Evolutionary conservation across 1,284 basidiomycete species (phyloP).

Genomic region (Taiwanofungus camphoratus): DNA sequence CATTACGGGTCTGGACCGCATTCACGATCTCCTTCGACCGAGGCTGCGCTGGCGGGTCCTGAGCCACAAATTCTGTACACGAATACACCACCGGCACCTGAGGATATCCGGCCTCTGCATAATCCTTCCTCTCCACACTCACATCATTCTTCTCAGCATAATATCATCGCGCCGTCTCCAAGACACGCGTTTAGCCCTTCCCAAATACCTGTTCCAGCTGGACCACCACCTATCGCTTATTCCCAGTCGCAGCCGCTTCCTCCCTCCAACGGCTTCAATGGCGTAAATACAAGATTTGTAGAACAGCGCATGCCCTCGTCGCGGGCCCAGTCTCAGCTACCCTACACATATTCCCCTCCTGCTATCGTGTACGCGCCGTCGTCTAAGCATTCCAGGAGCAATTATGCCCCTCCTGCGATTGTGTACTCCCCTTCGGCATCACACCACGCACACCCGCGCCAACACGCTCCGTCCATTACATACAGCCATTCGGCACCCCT

Average conservation of each 20-base stretch:
- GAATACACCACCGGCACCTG: neutral
- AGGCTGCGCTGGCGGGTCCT: neutral
- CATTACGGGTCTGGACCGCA: neutral
- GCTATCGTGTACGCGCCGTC: conserved; percentile 32
- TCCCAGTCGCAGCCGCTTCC: conserved; percentile 23
- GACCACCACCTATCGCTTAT: conserved; percentile 20
- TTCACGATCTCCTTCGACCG: neutral
- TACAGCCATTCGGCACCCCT: conserved; percentile 27
- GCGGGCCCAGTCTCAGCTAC: conserved; percentile 19
- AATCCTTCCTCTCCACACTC: neutral
- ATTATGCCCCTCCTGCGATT: conserved; percentile 29
- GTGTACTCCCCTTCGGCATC: conserved; percentile 26
- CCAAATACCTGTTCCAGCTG: conserved; percentile 17
- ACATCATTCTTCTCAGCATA: conserved; percentile 4
- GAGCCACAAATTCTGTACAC: neutral
- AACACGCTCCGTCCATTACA: conserved; percentile 23
- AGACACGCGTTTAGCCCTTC: conserved; percentile 17
- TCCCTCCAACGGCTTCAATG: conserved; percentile 7
- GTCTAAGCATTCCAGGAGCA: conserved; percentile 22
- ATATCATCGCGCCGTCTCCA: conserved; percentile 18
- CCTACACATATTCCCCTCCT: conserved; percentile 27
- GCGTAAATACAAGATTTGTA: conserved; percentile 18
- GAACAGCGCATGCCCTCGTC: conserved; percentile 20
- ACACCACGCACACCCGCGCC: conserved; percentile 14
- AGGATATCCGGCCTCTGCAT: neutral